phyloP scores from a whole-genome alignment of 148 eudicot species.

The Suaeda aralocaspica region DNA sequence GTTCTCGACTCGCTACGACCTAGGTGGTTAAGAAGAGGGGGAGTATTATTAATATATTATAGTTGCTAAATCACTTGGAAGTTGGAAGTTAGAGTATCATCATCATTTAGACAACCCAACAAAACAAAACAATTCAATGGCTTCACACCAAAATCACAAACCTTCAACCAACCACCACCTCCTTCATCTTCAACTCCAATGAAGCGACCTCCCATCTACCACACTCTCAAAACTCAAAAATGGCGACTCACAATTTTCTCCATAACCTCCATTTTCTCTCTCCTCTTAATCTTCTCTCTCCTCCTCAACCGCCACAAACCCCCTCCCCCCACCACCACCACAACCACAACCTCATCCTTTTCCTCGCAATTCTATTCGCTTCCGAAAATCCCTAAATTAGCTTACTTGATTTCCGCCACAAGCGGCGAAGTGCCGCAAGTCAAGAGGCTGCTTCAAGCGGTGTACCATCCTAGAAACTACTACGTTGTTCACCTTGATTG shows the following conservation, averaged over 20 bases:
- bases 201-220: no score
- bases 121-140: no score
- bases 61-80: no score
- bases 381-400: conserved; percentile 58
- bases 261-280: conserved; percentile 25
- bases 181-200: no score
- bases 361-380: conserved; percentile 3
- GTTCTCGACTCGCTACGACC: no score
- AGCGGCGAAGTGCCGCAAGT: conserved; percentile 43
- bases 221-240: conserved; percentile 21
- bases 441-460: conserved; percentile 59
- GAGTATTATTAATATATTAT: no score
- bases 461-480: conserved; percentile 76
- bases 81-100: no score
- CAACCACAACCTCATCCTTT: neutral
- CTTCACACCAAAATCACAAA: no score
- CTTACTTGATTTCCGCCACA: conserved; percentile 67
- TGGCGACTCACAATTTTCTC: conserved; percentile 28
- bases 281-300: conserved; percentile 24
- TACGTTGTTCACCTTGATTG: conserved; percentile 75
- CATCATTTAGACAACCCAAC: no score
- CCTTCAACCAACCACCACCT: no score
- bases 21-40: no score
- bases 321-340: neutral
- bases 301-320: conserved; percentile 23